Base-by-base conservation (phyloP, 768 basidiomycete genomes). In the Russula sp. region DNA sequence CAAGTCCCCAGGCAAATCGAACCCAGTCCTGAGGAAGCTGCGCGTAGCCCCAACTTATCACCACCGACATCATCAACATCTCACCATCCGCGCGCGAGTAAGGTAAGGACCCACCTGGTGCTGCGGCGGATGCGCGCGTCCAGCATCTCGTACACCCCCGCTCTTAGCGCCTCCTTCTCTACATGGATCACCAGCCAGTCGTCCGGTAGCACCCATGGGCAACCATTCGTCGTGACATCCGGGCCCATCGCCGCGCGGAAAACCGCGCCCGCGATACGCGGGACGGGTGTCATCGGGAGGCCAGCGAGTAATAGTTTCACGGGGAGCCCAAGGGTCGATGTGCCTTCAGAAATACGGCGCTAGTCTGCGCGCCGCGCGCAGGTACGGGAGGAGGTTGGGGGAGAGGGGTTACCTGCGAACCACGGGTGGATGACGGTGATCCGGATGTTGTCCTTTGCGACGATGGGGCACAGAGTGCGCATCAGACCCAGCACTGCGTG, bases 401-500 rank as follows among this genome's bases (percentile, higher is more conserved):
- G 40, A 55, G 31, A 5, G 9, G 45, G 52, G 53, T 16, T 31
- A 74, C 75, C 70, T 50, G 71, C 69, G 64, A 73, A 75, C 68
- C 69, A 74, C 1, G 74, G 74, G 53, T 72, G 72, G 13, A 75
- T 62, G 54, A 65, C 67, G 16, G 68, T 70, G n/a, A 72, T 22
- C 16, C 71, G 65, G 65, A 73, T 70, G 39, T 66, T 64, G 6
- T 68, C 45, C 4, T 22, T 31, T 10, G 42, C 31, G 27, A 66
- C 63, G 35, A 68, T 62, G 34, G 58, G 52, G 34, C 63, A 48
- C 11, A 74, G 37, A 1, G 69, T 55, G 7, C 70, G 68, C 68
- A 71, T 67, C 16, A 76, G 50, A 4, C 74, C 75, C 4, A 75
- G 61, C 7, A 76, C 59, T 10, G 62, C 74, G 53, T 74, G 73